Conservation (phyloP, 2,329 filamentous ascomycete species). For the Blastomyces parvus region DNA sequence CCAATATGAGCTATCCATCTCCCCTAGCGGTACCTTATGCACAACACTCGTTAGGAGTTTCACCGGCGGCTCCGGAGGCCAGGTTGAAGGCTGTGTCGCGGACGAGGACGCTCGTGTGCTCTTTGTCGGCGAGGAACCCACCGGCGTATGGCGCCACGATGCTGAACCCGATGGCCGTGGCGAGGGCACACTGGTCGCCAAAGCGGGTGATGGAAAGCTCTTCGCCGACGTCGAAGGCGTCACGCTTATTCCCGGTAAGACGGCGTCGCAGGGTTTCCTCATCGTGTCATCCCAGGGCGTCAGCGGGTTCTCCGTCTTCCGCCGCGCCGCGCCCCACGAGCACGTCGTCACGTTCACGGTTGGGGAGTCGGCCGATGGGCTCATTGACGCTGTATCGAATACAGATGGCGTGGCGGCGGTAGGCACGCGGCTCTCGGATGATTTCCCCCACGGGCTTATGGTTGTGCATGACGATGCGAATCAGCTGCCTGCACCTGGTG, state of each 20-base stretch:
- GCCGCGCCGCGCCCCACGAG: slow-evolving; percentile 40
- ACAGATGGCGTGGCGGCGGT: slow-evolving; percentile 46
- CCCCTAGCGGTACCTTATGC: slow-evolving; percentile 34
- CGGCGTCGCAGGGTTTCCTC: slow-evolving; percentile 40
- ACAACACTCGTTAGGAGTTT: slow-evolving; percentile 45
- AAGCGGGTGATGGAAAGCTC: slow-evolving; percentile 41
- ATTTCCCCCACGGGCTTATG: slow-evolving; percentile 39
- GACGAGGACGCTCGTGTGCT: slow-evolving; percentile 45
- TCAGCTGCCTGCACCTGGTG: slow-evolving; percentile 34
- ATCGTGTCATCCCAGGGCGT: slow-evolving; percentile 47
- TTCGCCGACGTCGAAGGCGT: slow-evolving; percentile 48
- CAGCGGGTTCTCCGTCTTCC: slow-evolving; percentile 45
- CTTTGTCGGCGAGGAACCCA: slow-evolving; percentile 45
- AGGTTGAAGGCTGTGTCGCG: slow-evolving; percentile 47
- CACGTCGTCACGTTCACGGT: slow-evolving; percentile 44
- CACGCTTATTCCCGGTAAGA: slow-evolving; percentile 41
- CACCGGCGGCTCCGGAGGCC: slow-evolving; percentile 42
- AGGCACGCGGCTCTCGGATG: slow-evolving; percentile 34
- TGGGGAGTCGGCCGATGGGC: slow-evolving; percentile 31
- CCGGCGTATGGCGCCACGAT: slow-evolving; percentile 44
- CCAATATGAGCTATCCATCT: slow-evolving; percentile 42
- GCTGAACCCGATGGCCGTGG: slow-evolving; percentile 41
- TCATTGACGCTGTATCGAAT: slow-evolving; percentile 44
- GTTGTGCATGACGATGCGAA: slow-evolving; percentile 49
- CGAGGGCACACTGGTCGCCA: slow-evolving; percentile 30